These are phyloP conservation scores for Serendipita sp. DNA, from an alignment of 768 basidiomycete species.

Conservation along the genomic window DNA sequence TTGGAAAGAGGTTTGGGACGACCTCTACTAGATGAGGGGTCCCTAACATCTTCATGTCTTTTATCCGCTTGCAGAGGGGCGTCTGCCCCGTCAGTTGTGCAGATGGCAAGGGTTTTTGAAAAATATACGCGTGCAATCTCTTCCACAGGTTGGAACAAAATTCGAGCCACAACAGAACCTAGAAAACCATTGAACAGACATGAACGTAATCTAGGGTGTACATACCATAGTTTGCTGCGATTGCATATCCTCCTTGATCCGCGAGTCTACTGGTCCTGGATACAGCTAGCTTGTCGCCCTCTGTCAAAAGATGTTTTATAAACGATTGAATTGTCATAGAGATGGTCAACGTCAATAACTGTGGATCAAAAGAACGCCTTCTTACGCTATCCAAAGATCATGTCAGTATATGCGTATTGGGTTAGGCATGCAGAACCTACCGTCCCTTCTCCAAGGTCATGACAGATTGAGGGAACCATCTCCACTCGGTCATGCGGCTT, in stretches of 20 bases:
- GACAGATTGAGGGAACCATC: background rate
- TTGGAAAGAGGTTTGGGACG: background rate
- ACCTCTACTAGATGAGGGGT: background rate
- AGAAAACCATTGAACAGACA: background rate
- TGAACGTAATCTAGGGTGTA: background rate
- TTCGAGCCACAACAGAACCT: constrained; percentile 87
- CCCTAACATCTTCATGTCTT: background rate
- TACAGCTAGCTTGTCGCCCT: constrained; percentile 83
- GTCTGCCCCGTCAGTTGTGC: background rate
- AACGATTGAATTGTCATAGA: constrained; percentile 81
- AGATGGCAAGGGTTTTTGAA: constrained; percentile 38
- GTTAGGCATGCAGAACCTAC: background rate
- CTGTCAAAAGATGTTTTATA: constrained; percentile 88
- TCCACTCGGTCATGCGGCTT: constrained; percentile 1
- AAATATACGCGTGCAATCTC: constrained; percentile 84
- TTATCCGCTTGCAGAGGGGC: background rate
- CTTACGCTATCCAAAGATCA: background rate
- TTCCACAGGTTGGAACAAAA: constrained; percentile 90
- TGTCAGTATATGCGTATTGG: background rate
- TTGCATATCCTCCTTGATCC: constrained; percentile 88
- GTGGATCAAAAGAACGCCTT: constrained; percentile 25
- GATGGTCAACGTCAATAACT: constrained; percentile 43
- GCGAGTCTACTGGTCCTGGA: constrained; percentile 67
- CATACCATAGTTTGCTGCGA: constrained; percentile 90
- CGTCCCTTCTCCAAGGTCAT: background rate